Percentiles rank a stretch among this genome's conserved stretches.
Evolutionary conservation across 2,329 filamentous ascomycete species (phyloP).

Genomic region (Coniochaeta pulveracea): DNA sequence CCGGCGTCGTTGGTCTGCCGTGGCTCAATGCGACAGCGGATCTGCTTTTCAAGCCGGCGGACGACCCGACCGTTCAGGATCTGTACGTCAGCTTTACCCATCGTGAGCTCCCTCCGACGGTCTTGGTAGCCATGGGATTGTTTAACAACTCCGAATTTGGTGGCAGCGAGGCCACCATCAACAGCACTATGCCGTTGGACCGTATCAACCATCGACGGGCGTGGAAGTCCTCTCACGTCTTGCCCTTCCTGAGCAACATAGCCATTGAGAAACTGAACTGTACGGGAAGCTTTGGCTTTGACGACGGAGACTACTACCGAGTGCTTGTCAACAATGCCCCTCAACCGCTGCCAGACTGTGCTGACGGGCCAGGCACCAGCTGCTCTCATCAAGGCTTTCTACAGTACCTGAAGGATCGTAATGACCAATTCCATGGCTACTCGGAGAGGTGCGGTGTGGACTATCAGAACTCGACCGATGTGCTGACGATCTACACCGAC

Average conservation of each 20-base stretch:
- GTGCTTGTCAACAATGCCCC: constrained; percentile 31
- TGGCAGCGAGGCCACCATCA: constrained; percentile 35
- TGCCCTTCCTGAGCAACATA: constrained; percentile 56
- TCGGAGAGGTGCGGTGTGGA: constrained; percentile 25
- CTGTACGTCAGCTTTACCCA: constrained; percentile 60
- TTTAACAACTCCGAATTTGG: constrained; percentile 56
- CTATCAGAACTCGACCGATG: constrained; percentile 23
- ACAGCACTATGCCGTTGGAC: constrained; percentile 53
- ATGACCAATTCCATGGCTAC: constrained; percentile 26
- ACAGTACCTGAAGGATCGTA: constrained; percentile 24
- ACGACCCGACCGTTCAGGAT: constrained; percentile 32
- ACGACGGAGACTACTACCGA: constrained; percentile 38
- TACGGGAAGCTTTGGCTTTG: constrained; percentile 39
- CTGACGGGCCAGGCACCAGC: constrained; percentile 29
- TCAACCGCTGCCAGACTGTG: constrained; percentile 28
- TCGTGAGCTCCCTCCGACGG: constrained; percentile 55
- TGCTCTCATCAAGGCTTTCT: constrained; percentile 28
- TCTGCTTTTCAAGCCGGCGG: constrained; percentile 27
- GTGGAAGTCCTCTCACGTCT: constrained; percentile 51
- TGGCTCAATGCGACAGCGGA: constrained; percentile 53
- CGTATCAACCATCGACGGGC: constrained; percentile 50
- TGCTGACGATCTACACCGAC: constrained; percentile 20
- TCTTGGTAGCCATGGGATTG: constrained; percentile 54
- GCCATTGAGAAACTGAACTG: constrained; percentile 56
- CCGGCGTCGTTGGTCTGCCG: constrained; percentile 49